Evolutionary conservation across 1,284 basidiomycete genomes (phyloP), one percentile per base, ranked within the genome.

Genomic region (Apiotrichum sp.): DNA sequence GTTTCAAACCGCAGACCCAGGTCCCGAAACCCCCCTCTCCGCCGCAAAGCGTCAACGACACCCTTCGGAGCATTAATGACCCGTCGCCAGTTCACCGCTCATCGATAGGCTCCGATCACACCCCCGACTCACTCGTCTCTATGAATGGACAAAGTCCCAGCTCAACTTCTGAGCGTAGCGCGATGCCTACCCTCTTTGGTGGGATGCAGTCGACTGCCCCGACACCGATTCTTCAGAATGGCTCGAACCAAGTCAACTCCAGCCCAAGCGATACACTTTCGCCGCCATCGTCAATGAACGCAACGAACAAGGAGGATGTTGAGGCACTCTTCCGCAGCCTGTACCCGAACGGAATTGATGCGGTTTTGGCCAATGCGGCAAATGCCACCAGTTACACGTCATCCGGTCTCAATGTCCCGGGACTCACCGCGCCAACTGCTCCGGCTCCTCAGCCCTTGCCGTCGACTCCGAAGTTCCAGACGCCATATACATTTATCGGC

Each of bases 271-370:
- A 57, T 44, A 33, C 49, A 6, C 44, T 55, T 6, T 55, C 56
- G 10, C 14, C 57, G 3, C 57, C 60, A 3, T 54, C 49, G n/a
- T 59, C 61, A n/a, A 44, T 57, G 8, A 50, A 42, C 6, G 55
- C 49, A 6, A 54, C 56, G 29, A 62, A 52, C 55, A 62, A 56
- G 50, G 57, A 59, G 8, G 72, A 74, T 31, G 61, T 73, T 31
- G 68, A 72, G 33, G 72, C 72, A 0, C 55, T 74, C 10, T 73
- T 71, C 70, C 68, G 69, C 11, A 72, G 69, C 56, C 62, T 73
- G 31, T 69, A 74, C 57, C 70, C 69, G 1, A 62, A 67, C 41
- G 70, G 66, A 36, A 44, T 56, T n/a, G 59, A 60, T 41, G 45
- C 46, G 3, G 52, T 60, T 7, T 53, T 60, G 14, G 50, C 55